Evolutionary conservation across 179 eudicot genomes (phyloP).

Genomic region (Actinidia chinensis): DNA sequence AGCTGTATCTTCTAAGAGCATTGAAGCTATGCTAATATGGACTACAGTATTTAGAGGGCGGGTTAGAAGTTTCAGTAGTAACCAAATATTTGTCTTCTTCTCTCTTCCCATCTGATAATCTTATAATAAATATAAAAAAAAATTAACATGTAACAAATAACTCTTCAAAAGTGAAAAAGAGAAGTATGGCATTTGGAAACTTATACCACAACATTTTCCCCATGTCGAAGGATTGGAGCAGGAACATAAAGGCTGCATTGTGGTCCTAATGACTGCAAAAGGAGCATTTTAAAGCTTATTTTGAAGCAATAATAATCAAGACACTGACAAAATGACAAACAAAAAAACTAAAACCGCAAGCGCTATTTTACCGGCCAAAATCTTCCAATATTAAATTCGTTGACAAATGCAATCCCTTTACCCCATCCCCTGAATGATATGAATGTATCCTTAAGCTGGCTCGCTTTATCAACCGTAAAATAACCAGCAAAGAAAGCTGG

Average conservation of each 20-base stretch:
- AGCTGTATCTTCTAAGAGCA: background rate
- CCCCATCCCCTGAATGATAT: slow-evolving; percentile 84
- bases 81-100: slow-evolving; percentile 5
- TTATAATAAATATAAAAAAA: background rate
- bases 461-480: slow-evolving; percentile 41
- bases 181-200: slow-evolving; percentile 9
- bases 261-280: slow-evolving; percentile 75
- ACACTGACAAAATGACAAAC: slow-evolving; percentile 3
- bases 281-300: background rate
- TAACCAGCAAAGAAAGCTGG: slow-evolving; percentile 77
- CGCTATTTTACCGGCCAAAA: slow-evolving; percentile 74
- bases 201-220: slow-evolving; percentile 73
- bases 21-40: background rate
- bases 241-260: slow-evolving; percentile 94
- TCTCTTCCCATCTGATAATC: slow-evolving; percentile 1
- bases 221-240: slow-evolving; percentile 76
- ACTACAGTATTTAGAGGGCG: background rate
- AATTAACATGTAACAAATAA: background rate
- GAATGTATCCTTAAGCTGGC: slow-evolving; percentile 66
- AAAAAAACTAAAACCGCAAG: background rate
- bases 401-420: slow-evolving; percentile 91
- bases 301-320: slow-evolving; percentile 8
- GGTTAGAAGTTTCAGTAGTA: background rate
- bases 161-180: no score
- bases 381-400: slow-evolving; percentile 77